Conservation (phyloP, 2,329 filamentous ascomycete genomes). For the Sporothrix dimorphospora region DNA sequence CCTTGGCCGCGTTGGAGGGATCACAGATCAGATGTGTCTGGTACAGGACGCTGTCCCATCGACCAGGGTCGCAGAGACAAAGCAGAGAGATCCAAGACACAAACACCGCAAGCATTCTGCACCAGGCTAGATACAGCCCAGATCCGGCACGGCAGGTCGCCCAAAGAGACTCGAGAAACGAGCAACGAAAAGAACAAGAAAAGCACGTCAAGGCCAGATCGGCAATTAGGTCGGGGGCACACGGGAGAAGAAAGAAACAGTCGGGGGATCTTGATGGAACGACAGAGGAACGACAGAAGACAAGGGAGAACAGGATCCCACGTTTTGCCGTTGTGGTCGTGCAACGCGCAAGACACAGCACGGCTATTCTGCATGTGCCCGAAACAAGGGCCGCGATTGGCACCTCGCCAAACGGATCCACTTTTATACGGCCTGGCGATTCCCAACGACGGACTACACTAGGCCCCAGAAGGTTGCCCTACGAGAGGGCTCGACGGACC, state of each 20-base stretch:
- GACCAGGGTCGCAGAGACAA: not conserved
- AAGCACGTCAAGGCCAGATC: slow-evolving; percentile 4
- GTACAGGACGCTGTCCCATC: not conserved
- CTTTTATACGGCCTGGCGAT: slow-evolving; percentile 1
- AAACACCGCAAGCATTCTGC: not conserved
- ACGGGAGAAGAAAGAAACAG: slow-evolving; percentile 17
- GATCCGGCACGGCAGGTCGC: not conserved
- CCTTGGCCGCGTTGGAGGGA: not conserved
- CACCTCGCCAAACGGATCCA: not conserved
- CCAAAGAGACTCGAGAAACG: not conserved
- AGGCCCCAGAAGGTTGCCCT: not conserved
- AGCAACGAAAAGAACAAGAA: not conserved
- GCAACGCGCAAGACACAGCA: slow-evolving; percentile 20
- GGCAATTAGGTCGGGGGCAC: not conserved
- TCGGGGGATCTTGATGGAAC: not conserved
- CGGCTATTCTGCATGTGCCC: slow-evolving; percentile 26
- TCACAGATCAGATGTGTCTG: not conserved
- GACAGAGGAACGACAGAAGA: not conserved
- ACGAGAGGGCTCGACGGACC: slow-evolving; percentile 1
- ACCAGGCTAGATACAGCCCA: not conserved
- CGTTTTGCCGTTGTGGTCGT: slow-evolving; percentile 17
- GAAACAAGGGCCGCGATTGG: slow-evolving; percentile 25
- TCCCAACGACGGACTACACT: not conserved
- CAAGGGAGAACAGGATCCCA: not conserved
- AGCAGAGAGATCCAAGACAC: not conserved